Conservation (phyloP, 306 rosid genomes). For the Pyrus communis region DNA sequence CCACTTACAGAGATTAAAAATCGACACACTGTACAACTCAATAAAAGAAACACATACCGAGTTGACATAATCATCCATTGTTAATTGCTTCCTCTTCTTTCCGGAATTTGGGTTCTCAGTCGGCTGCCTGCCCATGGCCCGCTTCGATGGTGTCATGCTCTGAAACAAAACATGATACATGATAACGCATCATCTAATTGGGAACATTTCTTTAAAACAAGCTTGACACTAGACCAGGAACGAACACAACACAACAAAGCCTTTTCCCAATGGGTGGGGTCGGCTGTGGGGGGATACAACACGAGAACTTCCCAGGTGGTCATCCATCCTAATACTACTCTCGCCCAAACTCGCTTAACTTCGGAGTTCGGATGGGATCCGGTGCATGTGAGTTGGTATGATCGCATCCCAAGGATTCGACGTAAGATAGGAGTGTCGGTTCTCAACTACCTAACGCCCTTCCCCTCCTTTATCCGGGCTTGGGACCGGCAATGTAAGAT, state of each 20-base stretch:
- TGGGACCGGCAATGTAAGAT: no score
- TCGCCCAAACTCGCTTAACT: no score
- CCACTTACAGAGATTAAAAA: background rate
- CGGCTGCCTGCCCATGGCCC: slow-evolving; percentile 54
- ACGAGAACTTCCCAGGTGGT: no score
- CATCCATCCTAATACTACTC: no score
- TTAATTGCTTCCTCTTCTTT: slow-evolving; percentile 82
- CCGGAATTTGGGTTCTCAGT: slow-evolving; percentile 54
- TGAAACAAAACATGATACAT: slow-evolving; percentile 27
- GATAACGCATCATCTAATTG: background rate
- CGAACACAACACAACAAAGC: background rate
- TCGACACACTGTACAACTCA: background rate
- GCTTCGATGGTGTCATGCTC: slow-evolving; percentile 86
- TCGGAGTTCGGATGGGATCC: no score
- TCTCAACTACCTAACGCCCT: no score
- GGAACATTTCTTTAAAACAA: background rate
- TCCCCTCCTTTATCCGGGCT: no score
- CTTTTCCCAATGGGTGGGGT: no score
- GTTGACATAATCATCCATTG: slow-evolving; percentile 70
- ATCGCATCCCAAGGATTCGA: no score
- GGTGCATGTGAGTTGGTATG: no score
- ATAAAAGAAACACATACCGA: slow-evolving; percentile 37
- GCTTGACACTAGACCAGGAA: background rate
- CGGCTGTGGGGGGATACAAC: no score
- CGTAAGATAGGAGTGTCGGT: no score